Conservation (phyloP, 1,284 basidiomycete species). For the Cryptococcus sp. region DNA sequence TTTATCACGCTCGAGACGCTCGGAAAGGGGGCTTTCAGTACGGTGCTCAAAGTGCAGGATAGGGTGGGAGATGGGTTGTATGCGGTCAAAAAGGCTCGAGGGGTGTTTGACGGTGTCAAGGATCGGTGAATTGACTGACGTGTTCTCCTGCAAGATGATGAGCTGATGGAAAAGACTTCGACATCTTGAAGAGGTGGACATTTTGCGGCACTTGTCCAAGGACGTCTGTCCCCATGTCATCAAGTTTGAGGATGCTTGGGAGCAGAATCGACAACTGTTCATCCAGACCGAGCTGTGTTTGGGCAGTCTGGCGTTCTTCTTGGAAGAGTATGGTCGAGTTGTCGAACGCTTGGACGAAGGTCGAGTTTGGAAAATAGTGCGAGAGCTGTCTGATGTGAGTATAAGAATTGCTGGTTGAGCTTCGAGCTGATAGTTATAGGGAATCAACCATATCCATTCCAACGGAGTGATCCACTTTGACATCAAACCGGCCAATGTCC, state of each 20-base stretch:
- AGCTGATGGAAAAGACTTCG: conserved; percentile 57
- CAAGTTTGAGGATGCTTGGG: conserved; percentile 93
- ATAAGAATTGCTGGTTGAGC: neutral
- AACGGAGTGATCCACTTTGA: conserved; percentile 91
- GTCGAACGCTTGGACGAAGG: conserved; percentile 86
- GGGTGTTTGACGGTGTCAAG: conserved; percentile 77
- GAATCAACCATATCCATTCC: conserved; percentile 83
- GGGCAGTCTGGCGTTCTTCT: conserved; percentile 85
- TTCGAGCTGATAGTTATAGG: conserved; percentile 50
- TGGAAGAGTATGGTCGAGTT: conserved; percentile 83
- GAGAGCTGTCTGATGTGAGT: conserved; percentile 81
- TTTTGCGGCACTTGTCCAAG: conserved; percentile 70
- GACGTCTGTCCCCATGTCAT: conserved; percentile 69
- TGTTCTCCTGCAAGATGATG: conserved; percentile 4
- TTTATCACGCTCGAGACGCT: conserved; percentile 77
- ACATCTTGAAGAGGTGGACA: conserved; percentile 90
- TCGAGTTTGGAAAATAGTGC: conserved; percentile 93
- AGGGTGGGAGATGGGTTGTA: conserved; percentile 59
- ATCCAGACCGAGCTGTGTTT: conserved; percentile 94
- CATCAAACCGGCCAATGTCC: conserved; percentile 95
- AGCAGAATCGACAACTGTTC: conserved; percentile 80
- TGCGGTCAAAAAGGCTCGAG: conserved; percentile 91
- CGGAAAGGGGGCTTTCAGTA: conserved; percentile 91
- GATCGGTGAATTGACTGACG: conserved; percentile 63
- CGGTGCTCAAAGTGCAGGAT: conserved; percentile 81